A percentile compares a stretch with the other conserved stretches of the same genome.
phyloP scores from a whole-genome alignment of 2,329 filamentous ascomycete species.

The Aspergillus novoparasiticus region DNA sequence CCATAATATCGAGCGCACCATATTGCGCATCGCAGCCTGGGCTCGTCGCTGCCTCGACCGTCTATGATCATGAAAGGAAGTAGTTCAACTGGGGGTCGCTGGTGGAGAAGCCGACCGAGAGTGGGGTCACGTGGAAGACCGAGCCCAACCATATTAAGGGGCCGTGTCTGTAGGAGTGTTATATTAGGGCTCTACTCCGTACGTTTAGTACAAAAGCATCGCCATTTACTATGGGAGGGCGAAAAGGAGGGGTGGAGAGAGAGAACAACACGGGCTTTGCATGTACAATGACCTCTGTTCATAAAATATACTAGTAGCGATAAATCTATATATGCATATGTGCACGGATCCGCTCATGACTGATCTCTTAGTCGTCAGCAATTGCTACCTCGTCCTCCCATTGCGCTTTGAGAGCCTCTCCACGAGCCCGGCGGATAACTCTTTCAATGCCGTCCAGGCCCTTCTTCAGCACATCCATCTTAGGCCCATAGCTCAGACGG shows the following conservation, averaged over 20 bases:
- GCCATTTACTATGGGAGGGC: neutral
- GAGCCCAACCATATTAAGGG: neutral
- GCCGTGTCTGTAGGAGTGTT: neutral
- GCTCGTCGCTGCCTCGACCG: neutral
- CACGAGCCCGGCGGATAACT: slow-evolving; percentile 60
- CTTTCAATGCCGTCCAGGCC: slow-evolving; percentile 84
- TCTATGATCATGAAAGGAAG: neutral
- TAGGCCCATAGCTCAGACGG: slow-evolving; percentile 80
- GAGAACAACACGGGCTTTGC: neutral
- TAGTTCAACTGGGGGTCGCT: neutral
- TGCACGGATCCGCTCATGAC: neutral
- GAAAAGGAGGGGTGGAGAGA: neutral
- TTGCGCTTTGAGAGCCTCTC: slow-evolving; percentile 28
- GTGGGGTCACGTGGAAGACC: neutral
- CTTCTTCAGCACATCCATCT: slow-evolving; percentile 74
- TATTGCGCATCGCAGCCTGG: slow-evolving; percentile 19
- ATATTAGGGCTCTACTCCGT: neutral
- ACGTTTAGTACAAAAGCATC: neutral
- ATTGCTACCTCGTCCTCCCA: slow-evolving; percentile 43
- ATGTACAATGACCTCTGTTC: neutral
- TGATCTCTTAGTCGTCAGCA: slow-evolving; percentile 31
- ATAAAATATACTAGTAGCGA: neutral
- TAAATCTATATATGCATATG: neutral
- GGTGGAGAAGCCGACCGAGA: neutral
- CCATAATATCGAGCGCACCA: slow-evolving; percentile 32